Evolutionary conservation across 495 filamentous ascomycete species (phyloP), one percentile per base, ranked within the genome.

Genomic region (Cetradonia linearis): DNA sequence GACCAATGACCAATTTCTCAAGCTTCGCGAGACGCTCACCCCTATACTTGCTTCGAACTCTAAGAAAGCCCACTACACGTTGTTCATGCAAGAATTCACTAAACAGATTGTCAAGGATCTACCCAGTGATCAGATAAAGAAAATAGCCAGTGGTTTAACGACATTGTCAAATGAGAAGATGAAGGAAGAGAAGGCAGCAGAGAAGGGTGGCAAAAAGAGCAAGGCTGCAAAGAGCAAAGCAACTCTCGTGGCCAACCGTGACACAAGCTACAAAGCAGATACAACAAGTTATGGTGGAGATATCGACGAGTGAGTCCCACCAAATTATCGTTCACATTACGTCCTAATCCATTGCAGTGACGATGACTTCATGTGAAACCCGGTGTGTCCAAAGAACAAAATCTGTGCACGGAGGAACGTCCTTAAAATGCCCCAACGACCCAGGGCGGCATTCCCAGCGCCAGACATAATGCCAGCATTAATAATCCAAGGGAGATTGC

Each of bases 151-250:
- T 74, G 81, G 81, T 33, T 72, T 97, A 68, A 92, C 90, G 25
- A 85, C 87, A 13, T 77, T 95, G 53, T 79, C 88, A 66, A 99
- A 99, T 68, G 94, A 99, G 82, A 96, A 93, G 81, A 88, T 96
- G 89, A 94, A 89, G 78, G 93, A 96, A 74, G 94, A 99, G 82
- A 95, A 96, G 78, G 81, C 84, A 14, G 83, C 88, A 4, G 91
- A 96, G 65, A 97, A 96, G 79, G 87, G 88, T 28, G 88, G 84
- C 63, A 97, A 96, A 86, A 99, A 97, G 81, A 86, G 76, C 62
- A 96, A 96, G 79, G 88, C 88, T 11, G 86, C 86, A 46, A 96
- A 96, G 83, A 92, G 87, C 18, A 99, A 99, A 83, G 80, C 87
- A 44, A 84, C 82, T 20, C 76, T 99, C 36, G 84, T 85, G 13